Evolutionary conservation across 257 asterid genomes (phyloP).

Genomic region (Thymus mandschuricus): DNA sequence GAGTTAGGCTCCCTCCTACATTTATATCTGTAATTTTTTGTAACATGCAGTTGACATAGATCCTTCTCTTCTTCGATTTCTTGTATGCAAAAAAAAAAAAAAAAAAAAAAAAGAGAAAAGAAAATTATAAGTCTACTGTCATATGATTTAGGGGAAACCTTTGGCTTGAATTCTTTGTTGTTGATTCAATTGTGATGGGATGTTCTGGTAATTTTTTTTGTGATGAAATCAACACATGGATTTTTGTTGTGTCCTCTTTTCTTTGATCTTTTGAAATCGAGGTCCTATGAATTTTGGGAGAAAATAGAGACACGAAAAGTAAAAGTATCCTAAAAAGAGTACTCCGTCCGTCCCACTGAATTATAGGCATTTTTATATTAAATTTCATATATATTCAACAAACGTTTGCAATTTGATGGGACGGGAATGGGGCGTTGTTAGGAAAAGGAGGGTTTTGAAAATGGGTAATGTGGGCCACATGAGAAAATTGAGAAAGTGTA

Average conservation of each 20-base stretch:
- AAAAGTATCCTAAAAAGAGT: too few species aligned
- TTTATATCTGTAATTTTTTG: constrained; percentile 32
- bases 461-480: neutral
- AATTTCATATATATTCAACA: too few species aligned
- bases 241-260: neutral
- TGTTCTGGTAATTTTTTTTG: constrained; percentile 30
- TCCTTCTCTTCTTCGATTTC: constrained; percentile 31
- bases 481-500: constrained; percentile 4
- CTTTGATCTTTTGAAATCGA: neutral
- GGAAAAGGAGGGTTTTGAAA: too few species aligned
- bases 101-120: neutral
- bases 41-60: constrained; percentile 12
- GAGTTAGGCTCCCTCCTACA: constrained; percentile 20
- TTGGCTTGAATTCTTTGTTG: constrained; percentile 24
- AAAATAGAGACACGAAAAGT: too few species aligned
- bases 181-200: constrained; percentile 22
- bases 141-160: constrained; percentile 13
- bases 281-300: too few species aligned
- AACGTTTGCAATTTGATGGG: too few species aligned
- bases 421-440: too few species aligned
- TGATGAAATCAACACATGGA: constrained; percentile 6
- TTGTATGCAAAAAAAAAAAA: constrained; percentile 32
- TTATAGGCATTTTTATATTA: too few species aligned
- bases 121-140: neutral
- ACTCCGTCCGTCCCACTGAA: too few species aligned